phyloP scores from a whole-genome alignment of 495 filamentous ascomycete species.

The Penicillium salamii region DNA sequence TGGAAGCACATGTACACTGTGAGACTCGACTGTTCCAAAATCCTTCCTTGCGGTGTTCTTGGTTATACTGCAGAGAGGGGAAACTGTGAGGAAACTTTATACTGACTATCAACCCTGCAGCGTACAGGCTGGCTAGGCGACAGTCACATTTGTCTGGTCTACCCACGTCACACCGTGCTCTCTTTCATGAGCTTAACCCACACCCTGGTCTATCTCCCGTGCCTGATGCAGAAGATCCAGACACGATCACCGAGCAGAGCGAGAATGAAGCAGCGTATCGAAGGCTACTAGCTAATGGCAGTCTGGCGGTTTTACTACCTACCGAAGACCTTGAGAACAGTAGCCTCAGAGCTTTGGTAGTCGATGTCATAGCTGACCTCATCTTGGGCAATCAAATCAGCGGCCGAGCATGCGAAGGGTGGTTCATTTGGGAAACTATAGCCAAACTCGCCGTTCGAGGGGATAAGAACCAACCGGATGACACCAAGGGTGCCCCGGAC shows the following conservation, averaged over 20 bases:
- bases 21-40: slow-evolving; percentile 31
- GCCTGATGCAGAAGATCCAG: slow-evolving; percentile 52
- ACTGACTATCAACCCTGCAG: slow-evolving; percentile 21
- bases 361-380: slow-evolving; percentile 81
- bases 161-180: slow-evolving; percentile 46
- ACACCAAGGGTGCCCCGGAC: slow-evolving; percentile 19
- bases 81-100: slow-evolving; percentile 1
- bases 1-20: slow-evolving; percentile 82
- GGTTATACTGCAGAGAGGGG: not conserved
- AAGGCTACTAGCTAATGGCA: slow-evolving; percentile 73
- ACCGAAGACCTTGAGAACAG: slow-evolving; percentile 88
- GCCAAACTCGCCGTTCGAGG: slow-evolving; percentile 56
- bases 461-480: slow-evolving; percentile 23
- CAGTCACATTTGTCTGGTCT: slow-evolving; percentile 43
- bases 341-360: slow-evolving; percentile 75
- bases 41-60: slow-evolving; percentile 1
- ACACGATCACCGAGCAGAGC: slow-evolving; percentile 55
- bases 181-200: slow-evolving; percentile 83
- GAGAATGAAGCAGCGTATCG: slow-evolving; percentile 79
- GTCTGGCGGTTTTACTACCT: slow-evolving; percentile 78
- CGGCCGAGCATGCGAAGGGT: slow-evolving; percentile 75
- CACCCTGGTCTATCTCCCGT: slow-evolving; percentile 77
- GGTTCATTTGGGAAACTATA: slow-evolving; percentile 79
- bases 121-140: slow-evolving; percentile 55
- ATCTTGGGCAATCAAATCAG: slow-evolving; percentile 76